phyloP scores from a whole-genome alignment of 1,139 yeast species.

The Saccharomyces hybrid region DNA sequence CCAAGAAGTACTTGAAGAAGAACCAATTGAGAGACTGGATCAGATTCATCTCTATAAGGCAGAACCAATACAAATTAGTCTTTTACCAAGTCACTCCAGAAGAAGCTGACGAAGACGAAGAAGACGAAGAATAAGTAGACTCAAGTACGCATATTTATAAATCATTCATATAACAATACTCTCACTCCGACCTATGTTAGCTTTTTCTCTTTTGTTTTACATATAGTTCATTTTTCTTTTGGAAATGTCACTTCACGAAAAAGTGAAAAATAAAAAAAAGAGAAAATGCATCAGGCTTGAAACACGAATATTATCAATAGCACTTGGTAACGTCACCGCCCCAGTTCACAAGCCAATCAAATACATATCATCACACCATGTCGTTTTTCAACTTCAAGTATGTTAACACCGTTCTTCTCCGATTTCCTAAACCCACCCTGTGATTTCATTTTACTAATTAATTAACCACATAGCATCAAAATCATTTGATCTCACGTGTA shows the following conservation, averaged over 20 bases:
- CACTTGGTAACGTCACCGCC: neutral
- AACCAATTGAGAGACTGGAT: conserved; percentile 98
- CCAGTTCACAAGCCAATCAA: neutral
- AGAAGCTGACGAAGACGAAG: conserved; percentile 66
- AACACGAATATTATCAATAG: neutral
- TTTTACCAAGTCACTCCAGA: conserved; percentile 97
- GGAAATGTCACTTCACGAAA: neutral
- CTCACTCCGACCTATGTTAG: neutral
- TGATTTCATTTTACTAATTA: neutral
- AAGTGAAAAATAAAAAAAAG: neutral
- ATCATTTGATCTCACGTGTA: neutral
- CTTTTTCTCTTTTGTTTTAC: neutral
- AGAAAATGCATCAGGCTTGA: neutral
- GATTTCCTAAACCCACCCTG: neutral
- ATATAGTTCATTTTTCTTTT: neutral
- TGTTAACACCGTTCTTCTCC: conserved; percentile 6
- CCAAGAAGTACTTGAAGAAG: conserved; percentile 98
- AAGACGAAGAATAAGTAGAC: neutral
- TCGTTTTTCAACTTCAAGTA: conserved; percentile 27
- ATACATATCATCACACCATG: conserved; percentile 7
- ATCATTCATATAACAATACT: neutral
- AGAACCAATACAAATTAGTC: conserved; percentile 92
- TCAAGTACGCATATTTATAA: neutral
- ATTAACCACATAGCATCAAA: neutral
- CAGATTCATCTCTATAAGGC: conserved; percentile 91